Conservation (phyloP, 2,329 filamentous ascomycete genomes). For the Colletotrichum liriopes region DNA sequence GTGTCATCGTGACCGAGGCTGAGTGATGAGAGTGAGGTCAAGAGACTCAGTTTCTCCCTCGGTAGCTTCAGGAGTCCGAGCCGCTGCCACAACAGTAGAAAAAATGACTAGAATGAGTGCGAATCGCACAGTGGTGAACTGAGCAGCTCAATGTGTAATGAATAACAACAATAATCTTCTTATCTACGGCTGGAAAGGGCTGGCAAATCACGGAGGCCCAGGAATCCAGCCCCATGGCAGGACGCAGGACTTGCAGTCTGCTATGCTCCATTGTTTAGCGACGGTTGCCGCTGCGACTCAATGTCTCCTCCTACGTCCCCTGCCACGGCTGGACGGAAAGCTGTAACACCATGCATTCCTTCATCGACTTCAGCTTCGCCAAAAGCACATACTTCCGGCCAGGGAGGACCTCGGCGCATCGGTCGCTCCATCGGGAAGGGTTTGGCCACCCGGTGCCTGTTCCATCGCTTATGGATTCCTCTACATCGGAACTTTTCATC, state of each 20-base stretch:
- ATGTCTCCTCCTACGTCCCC: neutral
- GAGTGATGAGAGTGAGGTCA: too few species aligned
- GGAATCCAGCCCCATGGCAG: neutral
- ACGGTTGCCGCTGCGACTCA: neutral
- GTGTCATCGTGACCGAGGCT: too few species aligned
- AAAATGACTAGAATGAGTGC: too few species aligned
- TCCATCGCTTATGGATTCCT: too few species aligned
- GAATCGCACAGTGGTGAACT: too few species aligned
- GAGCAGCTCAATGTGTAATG: neutral
- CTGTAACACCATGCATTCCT: neutral
- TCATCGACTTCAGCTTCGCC: neutral
- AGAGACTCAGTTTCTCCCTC: too few species aligned
- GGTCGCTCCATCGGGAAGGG: neutral
- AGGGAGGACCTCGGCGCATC: neutral
- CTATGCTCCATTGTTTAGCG: neutral
- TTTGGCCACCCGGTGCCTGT: too few species aligned
- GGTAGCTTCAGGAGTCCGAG: too few species aligned
- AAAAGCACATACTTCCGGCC: neutral
- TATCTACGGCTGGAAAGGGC: too few species aligned
- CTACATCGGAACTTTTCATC: too few species aligned
- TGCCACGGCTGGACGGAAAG: neutral
- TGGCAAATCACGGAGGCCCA: neutral
- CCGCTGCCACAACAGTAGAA: too few species aligned
- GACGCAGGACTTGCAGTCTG: neutral
- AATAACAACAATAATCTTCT: too few species aligned